Evolutionary conservation across 2,329 filamentous ascomycete genomes (phyloP).

Genomic region (Verticillium klebahnii): DNA sequence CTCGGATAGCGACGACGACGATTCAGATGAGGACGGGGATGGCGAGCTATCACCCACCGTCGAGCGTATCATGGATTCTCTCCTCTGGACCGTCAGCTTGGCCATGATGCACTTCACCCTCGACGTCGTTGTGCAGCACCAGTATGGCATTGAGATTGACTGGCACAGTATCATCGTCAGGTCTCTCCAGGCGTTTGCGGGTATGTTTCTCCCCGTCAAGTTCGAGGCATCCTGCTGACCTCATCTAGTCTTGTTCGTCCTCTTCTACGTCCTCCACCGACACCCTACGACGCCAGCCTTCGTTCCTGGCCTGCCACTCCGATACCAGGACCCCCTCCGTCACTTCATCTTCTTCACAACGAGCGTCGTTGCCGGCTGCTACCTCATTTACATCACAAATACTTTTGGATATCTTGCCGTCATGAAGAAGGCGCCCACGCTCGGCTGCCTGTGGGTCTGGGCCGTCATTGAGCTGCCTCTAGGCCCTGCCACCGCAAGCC

Average conservation of each 20-base stretch:
- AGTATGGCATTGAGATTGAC: slow-evolving; percentile 65
- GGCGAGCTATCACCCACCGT: slow-evolving; percentile 35
- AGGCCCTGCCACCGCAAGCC: slow-evolving; percentile 54
- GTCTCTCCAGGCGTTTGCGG: slow-evolving; percentile 45
- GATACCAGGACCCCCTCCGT: slow-evolving; percentile 42
- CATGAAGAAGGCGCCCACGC: slow-evolving; percentile 85
- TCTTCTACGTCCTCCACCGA: slow-evolving; percentile 54
- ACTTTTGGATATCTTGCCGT: slow-evolving; percentile 75
- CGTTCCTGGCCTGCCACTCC: slow-evolving; percentile 43
- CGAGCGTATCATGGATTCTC: slow-evolving; percentile 49
- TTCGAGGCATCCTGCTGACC: not conserved
- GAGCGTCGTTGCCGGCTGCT: slow-evolving; percentile 64
- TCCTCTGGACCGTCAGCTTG: slow-evolving; percentile 58
- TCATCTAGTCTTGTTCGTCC: slow-evolving; percentile 45
- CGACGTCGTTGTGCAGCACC: slow-evolving; percentile 73
- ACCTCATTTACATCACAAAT: slow-evolving; percentile 79
- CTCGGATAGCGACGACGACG: slow-evolving; percentile 12
- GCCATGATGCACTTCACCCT: slow-evolving; percentile 69
- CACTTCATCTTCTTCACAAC: slow-evolving; percentile 60
- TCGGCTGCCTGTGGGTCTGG: slow-evolving; percentile 93
- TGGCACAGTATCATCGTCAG: slow-evolving; percentile 53
- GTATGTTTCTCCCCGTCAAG: slow-evolving; percentile 28
- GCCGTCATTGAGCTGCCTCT: slow-evolving; percentile 82
- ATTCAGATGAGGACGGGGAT: slow-evolving; percentile 21
- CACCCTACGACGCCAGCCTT: slow-evolving; percentile 44